These are phyloP conservation scores for Rosa rugosa DNA, from an alignment of 306 rosid genomes.

Conservation along the genomic window DNA sequence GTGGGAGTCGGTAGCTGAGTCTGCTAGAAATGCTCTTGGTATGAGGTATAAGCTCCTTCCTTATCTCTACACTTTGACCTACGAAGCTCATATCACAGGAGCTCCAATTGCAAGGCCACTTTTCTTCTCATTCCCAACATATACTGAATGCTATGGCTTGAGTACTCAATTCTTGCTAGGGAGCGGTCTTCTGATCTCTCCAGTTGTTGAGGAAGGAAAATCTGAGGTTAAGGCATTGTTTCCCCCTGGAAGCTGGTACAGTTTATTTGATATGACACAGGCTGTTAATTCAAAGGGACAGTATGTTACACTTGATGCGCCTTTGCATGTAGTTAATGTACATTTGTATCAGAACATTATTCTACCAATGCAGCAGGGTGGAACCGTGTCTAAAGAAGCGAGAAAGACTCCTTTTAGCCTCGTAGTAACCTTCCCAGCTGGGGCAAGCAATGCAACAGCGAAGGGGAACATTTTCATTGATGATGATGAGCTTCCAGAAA, in stretches of 20 bases:
- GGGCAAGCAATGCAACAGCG: constrained; percentile 62
- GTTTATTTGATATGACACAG: constrained; percentile 66
- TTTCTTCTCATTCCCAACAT: constrained; percentile 83
- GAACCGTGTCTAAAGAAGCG: constrained; percentile 76
- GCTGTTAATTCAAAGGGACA: constrained; percentile 49
- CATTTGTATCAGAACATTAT: constrained; percentile 85
- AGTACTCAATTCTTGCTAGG: constrained; percentile 93
- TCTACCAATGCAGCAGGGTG: constrained; percentile 92
- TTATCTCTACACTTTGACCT: constrained; percentile 86
- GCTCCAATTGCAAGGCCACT: constrained; percentile 97
- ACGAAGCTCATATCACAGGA: constrained; percentile 80
- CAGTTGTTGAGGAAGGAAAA: constrained; percentile 77
- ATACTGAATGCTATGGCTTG: constrained; percentile 56
- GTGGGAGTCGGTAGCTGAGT: constrained; percentile 84
- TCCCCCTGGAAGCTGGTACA: constrained; percentile 95
- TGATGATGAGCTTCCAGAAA: constrained; percentile 75
- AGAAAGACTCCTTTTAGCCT: constrained; percentile 78
- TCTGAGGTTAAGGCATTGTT: constrained; percentile 74
- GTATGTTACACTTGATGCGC: constrained; percentile 74
- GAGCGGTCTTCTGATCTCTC: constrained; percentile 77
- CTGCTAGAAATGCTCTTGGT: constrained; percentile 87
- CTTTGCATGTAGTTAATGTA: constrained; percentile 79
- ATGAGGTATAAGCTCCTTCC: constrained; percentile 87
- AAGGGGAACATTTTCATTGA: constrained; percentile 81
- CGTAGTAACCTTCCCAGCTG: constrained; percentile 65